These are phyloP conservation scores for Phytopythium aichiense DNA, from an alignment of 352 stramenopile genomes.

Conservation along the genomic window DNA sequence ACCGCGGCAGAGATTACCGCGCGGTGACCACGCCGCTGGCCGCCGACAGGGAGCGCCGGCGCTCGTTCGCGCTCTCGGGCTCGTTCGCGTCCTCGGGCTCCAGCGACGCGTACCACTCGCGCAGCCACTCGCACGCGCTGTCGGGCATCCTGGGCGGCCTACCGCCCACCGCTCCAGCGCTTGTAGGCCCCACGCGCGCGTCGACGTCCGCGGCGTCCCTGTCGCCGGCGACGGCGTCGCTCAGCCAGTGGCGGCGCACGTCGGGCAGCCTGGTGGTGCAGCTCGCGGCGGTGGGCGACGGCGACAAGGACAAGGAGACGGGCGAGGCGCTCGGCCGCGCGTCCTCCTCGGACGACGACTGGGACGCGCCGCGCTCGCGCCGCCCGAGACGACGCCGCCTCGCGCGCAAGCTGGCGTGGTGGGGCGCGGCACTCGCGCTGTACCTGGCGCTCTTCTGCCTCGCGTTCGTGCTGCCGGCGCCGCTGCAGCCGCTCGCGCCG, in stretches of 20 bases:
- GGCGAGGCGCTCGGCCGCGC: neutral
- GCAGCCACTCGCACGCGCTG: conserved; percentile 40
- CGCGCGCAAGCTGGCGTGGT: conserved; percentile 19
- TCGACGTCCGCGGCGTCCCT: conserved; percentile 21
- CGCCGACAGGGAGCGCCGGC: conserved; percentile 3
- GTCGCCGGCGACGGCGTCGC: conserved; percentile 3
- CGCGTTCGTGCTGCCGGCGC: conserved; percentile 32
- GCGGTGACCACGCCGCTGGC: conserved; percentile 22
- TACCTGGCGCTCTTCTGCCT: conserved; percentile 41
- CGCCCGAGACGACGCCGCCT: neutral
- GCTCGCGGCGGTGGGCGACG: neutral
- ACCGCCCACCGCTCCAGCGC: conserved; percentile 7
- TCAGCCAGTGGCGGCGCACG: conserved; percentile 1
- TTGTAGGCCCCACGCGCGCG: conserved; percentile 9
- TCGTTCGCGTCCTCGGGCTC: neutral
- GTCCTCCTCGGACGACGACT: neutral
- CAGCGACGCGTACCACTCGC: conserved; percentile 10
- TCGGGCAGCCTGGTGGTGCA: conserved; percentile 4
- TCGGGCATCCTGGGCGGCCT: conserved; percentile 34
- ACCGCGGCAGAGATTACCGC: conserved; percentile 20
- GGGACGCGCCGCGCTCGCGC: neutral
- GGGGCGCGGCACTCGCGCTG: conserved; percentile 18
- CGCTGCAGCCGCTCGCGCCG: conserved; percentile 35
- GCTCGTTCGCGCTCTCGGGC: neutral
- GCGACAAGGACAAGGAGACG: conserved; percentile 5